Conservation (phyloP, 805 yeast genomes). For the Phaffomyces opuntiae region DNA sequence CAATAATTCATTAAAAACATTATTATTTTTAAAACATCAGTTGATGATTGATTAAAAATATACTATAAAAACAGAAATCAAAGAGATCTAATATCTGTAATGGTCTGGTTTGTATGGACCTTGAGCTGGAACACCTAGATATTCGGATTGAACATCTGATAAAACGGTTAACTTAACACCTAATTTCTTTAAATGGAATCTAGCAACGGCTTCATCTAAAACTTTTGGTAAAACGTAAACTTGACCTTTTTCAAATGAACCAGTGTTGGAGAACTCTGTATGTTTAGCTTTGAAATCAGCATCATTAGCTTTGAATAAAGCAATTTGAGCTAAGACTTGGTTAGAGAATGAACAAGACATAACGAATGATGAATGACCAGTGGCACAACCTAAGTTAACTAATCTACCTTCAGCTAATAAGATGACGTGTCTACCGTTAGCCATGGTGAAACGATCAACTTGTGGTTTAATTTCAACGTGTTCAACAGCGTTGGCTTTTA, state of each 20-base stretch:
- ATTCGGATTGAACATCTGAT: conserved; percentile 79
- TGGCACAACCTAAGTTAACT: conserved; percentile 99
- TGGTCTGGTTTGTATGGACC: conserved; percentile 98
- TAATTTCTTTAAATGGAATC: conserved; percentile 90
- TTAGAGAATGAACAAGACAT: conserved; percentile 99
- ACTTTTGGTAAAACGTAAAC: conserved; percentile 97
- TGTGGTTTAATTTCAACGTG: conserved; percentile 98
- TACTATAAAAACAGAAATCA: background rate
- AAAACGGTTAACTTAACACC: conserved; percentile 82
- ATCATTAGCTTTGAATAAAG: conserved; percentile 87
- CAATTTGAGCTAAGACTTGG: conserved; percentile 98
- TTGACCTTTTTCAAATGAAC: conserved; percentile 75
- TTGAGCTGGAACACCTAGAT: conserved; percentile 82
- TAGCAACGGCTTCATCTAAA: conserved; percentile 97
- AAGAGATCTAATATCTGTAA: conserved; percentile 78
- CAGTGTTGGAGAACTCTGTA: conserved; percentile 89
- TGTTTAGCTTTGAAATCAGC: conserved; percentile 67
- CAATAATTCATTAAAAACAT: conserved; percentile 6
- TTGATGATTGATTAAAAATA: conserved; percentile 17
- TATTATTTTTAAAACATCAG: conserved; percentile 13
- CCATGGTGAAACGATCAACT: conserved; percentile 93
- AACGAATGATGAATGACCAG: conserved; percentile 98
- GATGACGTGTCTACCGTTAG: conserved; percentile 87
- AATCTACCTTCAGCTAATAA: conserved; percentile 98
- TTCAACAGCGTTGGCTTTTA: conserved; percentile 87